Conservation (phyloP, 1,139 yeast genomes). For the Debaryomyces nepalensis region DNA sequence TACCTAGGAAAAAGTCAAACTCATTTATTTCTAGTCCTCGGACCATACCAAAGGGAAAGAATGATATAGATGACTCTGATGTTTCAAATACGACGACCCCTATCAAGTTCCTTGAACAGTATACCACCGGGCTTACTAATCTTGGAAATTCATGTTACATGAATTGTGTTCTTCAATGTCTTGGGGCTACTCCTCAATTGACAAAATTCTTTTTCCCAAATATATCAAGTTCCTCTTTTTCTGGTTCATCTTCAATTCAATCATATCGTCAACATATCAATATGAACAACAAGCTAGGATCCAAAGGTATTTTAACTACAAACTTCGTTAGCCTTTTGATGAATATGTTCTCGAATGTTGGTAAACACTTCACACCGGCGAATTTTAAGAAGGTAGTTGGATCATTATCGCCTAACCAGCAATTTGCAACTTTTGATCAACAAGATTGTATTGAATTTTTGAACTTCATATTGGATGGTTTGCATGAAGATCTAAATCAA, state of each 20-base stretch:
- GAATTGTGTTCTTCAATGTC: conserved; percentile 89
- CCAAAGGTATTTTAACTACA: conserved; percentile 80
- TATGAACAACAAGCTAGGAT: conserved; percentile 74
- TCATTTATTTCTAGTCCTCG: neutral
- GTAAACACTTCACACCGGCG: conserved; percentile 56
- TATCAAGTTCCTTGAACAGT: conserved; percentile 34
- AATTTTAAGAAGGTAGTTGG: conserved; percentile 70
- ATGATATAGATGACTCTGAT: neutral
- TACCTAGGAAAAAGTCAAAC: conserved; percentile 10
- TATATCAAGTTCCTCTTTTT: conserved; percentile 25
- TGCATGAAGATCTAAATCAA: conserved; percentile 88
- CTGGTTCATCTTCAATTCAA: conserved; percentile 24
- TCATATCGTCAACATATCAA: conserved; percentile 76
- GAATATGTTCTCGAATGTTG: conserved; percentile 57
- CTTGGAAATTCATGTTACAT: conserved; percentile 93
- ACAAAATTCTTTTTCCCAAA: conserved; percentile 47
- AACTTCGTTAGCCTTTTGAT: conserved; percentile 70
- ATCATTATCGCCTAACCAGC: conserved; percentile 61
- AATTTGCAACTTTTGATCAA: conserved; percentile 77
- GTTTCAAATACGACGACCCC: conserved; percentile 18
- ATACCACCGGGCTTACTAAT: conserved; percentile 68
- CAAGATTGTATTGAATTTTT: conserved; percentile 95
- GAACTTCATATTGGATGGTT: conserved; percentile 78
- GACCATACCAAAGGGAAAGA: neutral
- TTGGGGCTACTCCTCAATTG: conserved; percentile 53